Conservation (phyloP, 2,329 filamentous ascomycete genomes). For the Exophiala sp. region DNA sequence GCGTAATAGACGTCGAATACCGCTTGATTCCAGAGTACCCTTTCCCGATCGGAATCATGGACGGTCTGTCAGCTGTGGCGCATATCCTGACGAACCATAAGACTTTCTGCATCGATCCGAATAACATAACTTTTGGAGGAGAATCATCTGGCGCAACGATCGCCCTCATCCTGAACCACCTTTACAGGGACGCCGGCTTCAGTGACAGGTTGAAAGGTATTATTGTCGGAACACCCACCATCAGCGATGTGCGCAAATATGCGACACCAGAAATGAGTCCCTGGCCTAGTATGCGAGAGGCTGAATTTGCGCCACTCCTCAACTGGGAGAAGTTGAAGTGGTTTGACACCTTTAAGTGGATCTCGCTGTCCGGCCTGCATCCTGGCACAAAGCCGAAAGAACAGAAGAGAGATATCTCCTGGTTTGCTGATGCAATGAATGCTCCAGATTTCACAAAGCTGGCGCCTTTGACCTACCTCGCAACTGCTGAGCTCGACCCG, state of each 20-base stretch:
- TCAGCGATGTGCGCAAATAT: conserved; percentile 27
- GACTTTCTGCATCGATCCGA: conserved; percentile 27
- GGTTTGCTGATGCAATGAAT: conserved; percentile 27
- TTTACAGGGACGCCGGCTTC: conserved; percentile 23
- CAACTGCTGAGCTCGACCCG: conserved; percentile 27
- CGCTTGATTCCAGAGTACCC: conserved; percentile 28
- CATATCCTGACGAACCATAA: conserved; percentile 28
- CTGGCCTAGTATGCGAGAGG: conserved; percentile 27
- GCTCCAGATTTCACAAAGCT: conserved; percentile 26
- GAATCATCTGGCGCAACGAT: conserved; percentile 28
- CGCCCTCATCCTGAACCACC: conserved; percentile 25
- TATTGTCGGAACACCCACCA: conserved; percentile 27
- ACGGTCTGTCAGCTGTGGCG: conserved; percentile 21
- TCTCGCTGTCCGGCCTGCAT: conserved; percentile 20
- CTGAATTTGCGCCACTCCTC: conserved; percentile 25
- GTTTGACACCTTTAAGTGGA: conserved; percentile 30
- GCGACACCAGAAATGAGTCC: conserved; percentile 27
- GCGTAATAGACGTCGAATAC: conserved; percentile 28
- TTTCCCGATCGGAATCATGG: conserved; percentile 28
- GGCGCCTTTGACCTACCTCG: conserved; percentile 26
- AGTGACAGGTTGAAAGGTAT: conserved; percentile 25
- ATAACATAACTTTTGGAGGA: conserved; percentile 27
- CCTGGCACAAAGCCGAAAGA: conserved; percentile 19
- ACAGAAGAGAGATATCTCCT: conserved; percentile 24
- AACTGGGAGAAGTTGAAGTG: conserved; percentile 29